A percentile compares a stretch with the other conserved stretches of the same genome.
These are phyloP conservation scores for Pseudodiploospora longispora DNA, from an alignment of 2,329 filamentous ascomycete genomes.

Conservation along the genomic window DNA sequence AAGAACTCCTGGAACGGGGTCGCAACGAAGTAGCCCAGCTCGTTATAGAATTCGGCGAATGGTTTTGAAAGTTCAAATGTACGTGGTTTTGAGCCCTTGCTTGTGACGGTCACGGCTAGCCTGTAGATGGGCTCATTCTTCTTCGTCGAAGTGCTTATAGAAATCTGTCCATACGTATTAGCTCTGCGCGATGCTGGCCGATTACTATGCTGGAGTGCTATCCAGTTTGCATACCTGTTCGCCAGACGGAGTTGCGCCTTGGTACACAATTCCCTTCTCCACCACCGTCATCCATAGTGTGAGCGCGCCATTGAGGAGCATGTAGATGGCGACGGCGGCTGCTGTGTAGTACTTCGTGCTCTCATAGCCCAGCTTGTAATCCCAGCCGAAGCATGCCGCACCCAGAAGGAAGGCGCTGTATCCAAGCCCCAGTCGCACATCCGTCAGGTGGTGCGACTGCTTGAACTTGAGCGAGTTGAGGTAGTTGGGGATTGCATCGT, in stretches of 20 bases:
- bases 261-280: slow-evolving; percentile 76
- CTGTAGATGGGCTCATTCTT: slow-evolving; percentile 80
- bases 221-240: slow-evolving; percentile 43
- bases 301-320: slow-evolving; percentile 66
- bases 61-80: slow-evolving; percentile 50
- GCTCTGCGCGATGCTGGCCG: not conserved
- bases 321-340: slow-evolving; percentile 71
- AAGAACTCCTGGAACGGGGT: slow-evolving; percentile 73
- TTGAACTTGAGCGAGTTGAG: slow-evolving; percentile 79
- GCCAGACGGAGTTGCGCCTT: slow-evolving; percentile 59
- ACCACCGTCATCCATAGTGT: slow-evolving; percentile 79
- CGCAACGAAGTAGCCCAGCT: slow-evolving; percentile 61
- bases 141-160: slow-evolving; percentile 61
- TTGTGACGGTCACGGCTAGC: slow-evolving; percentile 53
- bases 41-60: slow-evolving; percentile 73
- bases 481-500: slow-evolving; percentile 91
- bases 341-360: slow-evolving; percentile 74
- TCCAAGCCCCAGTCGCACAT: slow-evolving; percentile 75
- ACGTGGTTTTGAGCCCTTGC: slow-evolving; percentile 29
- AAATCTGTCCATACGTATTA: slow-evolving; percentile 45
- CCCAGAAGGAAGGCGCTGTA: slow-evolving; percentile 75
- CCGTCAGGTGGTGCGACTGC: slow-evolving; percentile 72
- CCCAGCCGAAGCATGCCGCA: slow-evolving; percentile 78
- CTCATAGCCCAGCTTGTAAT: slow-evolving; percentile 88
- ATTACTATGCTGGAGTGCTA: not conserved